These are phyloP conservation scores for Orbilia brochopaga DNA, from an alignment of 2,329 filamentous ascomycete species.

Conservation along the genomic window DNA sequence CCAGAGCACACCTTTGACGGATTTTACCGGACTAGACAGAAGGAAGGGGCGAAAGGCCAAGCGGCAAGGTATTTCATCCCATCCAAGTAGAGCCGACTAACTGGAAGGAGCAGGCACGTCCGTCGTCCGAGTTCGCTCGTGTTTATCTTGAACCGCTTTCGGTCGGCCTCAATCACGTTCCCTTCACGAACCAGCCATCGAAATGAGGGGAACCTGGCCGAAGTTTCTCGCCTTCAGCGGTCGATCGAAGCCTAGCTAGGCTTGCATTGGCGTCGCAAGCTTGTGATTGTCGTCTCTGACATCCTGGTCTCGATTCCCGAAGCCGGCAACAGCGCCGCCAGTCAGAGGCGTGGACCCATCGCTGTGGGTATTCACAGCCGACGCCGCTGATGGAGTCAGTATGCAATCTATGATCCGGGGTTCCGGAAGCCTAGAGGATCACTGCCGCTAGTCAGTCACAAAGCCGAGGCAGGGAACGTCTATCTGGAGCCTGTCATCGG, in stretches of 20 bases:
- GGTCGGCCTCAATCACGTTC: slow-evolving; percentile 25
- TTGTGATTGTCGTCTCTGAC: slow-evolving; percentile 30
- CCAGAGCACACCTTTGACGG: neutral
- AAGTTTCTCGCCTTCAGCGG: neutral
- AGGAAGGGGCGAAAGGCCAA: neutral
- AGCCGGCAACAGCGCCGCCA: slow-evolving; percentile 8
- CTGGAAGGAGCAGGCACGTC: slow-evolving; percentile 30
- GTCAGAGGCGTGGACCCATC: slow-evolving; percentile 16
- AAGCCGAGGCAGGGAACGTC: neutral
- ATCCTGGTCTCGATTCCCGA: slow-evolving; percentile 16
- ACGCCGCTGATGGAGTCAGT: slow-evolving; percentile 14
- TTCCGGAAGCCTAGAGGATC: neutral
- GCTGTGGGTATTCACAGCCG: slow-evolving; percentile 37
- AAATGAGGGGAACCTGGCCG: slow-evolving; percentile 41
- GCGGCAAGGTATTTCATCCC: slow-evolving; percentile 29
- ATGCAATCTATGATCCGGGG: neutral
- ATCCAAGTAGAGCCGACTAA: slow-evolving; percentile 27
- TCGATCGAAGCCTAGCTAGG: slow-evolving; percentile 11
- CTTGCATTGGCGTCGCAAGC: slow-evolving; percentile 17
- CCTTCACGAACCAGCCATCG: slow-evolving; percentile 5
- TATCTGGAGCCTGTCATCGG: neutral
- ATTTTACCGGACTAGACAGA: neutral
- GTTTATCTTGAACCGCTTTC: slow-evolving; percentile 21
- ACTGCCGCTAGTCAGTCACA: neutral
- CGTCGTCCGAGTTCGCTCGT: slow-evolving; percentile 2